A percentile compares a stretch with the other conserved stretches of the same genome.
Conservation (phyloP, 2,329 filamentous ascomycete genomes). For the Hortaea sp. region DNA sequence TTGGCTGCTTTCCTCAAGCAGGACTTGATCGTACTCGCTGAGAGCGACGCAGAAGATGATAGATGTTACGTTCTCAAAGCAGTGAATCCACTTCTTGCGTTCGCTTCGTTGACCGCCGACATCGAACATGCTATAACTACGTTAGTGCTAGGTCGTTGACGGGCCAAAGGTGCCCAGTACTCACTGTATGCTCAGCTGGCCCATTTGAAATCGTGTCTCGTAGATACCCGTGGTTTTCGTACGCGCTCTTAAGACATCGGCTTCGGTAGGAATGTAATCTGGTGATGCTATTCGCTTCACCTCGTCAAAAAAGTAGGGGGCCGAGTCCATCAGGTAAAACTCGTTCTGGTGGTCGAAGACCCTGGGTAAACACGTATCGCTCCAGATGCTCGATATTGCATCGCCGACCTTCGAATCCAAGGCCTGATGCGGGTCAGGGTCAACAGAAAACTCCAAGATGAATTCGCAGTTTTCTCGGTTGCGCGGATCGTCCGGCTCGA, state of each 20-base stretch:
- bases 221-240: slow-evolving; percentile 99
- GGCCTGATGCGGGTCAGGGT: slow-evolving; percentile 77
- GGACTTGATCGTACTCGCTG: slow-evolving; percentile 95
- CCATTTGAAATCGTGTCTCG: slow-evolving; percentile 97
- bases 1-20: slow-evolving; percentile 96
- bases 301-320: slow-evolving; percentile 97
- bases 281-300: slow-evolving; percentile 71
- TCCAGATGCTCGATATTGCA: slow-evolving; percentile 81
- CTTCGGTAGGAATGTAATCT: slow-evolving; percentile 86
- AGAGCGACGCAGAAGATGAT: slow-evolving; percentile 98
- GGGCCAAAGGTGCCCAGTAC: slow-evolving; percentile 25
- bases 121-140: slow-evolving; percentile 78
- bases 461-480: slow-evolving; percentile 70
- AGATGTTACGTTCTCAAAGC: slow-evolving; percentile 98
- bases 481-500: slow-evolving; percentile 62
- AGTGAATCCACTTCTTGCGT: slow-evolving; percentile 99
- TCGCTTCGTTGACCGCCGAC: slow-evolving; percentile 95
- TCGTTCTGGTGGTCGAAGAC: slow-evolving; percentile 92
- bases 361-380: slow-evolving; percentile 69
- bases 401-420: slow-evolving; percentile 72
- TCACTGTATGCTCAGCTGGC: slow-evolving; percentile 95
- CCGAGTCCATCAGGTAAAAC: slow-evolving; percentile 99
- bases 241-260: slow-evolving; percentile 87
- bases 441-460: slow-evolving; percentile 76
- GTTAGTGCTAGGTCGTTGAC: background rate